A percentile compares a stretch with the other conserved stretches of the same genome.
Evolutionary conservation across 768 basidiomycete species (phyloP).

Genomic region (Baorangia bicolor): DNA sequence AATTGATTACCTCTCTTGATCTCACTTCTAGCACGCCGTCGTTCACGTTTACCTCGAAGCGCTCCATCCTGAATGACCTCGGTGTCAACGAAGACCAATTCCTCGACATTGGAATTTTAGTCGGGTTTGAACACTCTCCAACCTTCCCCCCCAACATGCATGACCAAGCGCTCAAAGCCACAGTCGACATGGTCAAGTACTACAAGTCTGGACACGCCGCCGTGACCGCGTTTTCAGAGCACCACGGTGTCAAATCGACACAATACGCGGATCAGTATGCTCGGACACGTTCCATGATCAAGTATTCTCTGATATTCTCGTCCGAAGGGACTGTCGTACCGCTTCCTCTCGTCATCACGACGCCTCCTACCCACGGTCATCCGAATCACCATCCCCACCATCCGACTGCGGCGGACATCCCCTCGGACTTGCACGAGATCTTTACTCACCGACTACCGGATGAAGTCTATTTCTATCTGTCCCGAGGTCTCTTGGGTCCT

Average conservation of each 20-base stretch:
- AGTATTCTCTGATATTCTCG: slow-evolving; percentile 85
- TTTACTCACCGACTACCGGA: slow-evolving; percentile 94
- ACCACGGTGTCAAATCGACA: slow-evolving; percentile 76
- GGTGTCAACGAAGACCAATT: slow-evolving; percentile 85
- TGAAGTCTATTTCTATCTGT: slow-evolving; percentile 95
- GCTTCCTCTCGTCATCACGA: slow-evolving; percentile 66
- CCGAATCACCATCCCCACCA: slow-evolving; percentile 61
- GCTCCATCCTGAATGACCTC: slow-evolving; percentile 62
- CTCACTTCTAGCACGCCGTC: slow-evolving; percentile 63
- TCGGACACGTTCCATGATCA: slow-evolving; percentile 87
- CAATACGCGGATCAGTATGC: slow-evolving; percentile 86
- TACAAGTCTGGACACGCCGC: slow-evolving; percentile 88
- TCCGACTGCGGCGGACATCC: slow-evolving; percentile 84
- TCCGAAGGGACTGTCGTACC: slow-evolving; percentile 83
- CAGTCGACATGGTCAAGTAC: slow-evolving; percentile 89
- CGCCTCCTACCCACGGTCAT: slow-evolving; percentile 47
- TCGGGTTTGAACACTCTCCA: slow-evolving; percentile 81
- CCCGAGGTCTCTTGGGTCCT: slow-evolving; percentile 85
- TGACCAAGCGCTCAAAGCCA: slow-evolving; percentile 78
- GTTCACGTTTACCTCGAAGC: slow-evolving; percentile 86
- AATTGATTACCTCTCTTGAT: slow-evolving; percentile 87
- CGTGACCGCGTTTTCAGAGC: slow-evolving; percentile 73
- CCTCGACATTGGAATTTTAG: slow-evolving; percentile 88
- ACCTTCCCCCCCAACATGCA: slow-evolving; percentile 82
- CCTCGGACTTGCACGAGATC: slow-evolving; percentile 87